Evolutionary conservation across 139 green algal genomes (phyloP), one percentile per base, ranked within the genome.

Genomic region (Micractinium conductrix): DNA sequence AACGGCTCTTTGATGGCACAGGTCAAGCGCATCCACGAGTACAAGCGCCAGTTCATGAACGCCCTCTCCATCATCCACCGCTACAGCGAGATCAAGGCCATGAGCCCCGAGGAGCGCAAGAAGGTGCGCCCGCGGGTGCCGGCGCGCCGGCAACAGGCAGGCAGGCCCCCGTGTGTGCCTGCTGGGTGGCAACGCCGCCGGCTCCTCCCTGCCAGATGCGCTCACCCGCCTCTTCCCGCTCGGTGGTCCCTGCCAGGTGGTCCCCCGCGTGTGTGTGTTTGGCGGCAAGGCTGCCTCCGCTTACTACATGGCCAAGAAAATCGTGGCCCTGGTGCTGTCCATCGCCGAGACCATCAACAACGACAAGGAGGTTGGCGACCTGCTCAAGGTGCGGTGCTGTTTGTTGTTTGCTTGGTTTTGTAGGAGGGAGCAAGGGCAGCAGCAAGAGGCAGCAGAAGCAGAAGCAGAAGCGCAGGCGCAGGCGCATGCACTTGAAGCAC

Each of bases 261-360:
- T 88, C 40, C 94, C 94, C 22, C 90, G 92, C 58, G 91, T 93
- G 37, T 74, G 80, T 28, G 89, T 97, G 33, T 90, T 97, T 71
- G 94, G 95, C 73, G 93, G 94, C 76, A 97, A 98, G 91, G 96
- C 96, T 26, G 96, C 95, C 42, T 95, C 95, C 33, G 96, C 96
- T 40, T 99, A 99, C 89, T 92, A 96, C 84, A 96, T 98, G 93
- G 97, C 97, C 74, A 99, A 99, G 96, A 94, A 96, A 87, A 99
- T 99, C 90, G 97, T 99, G 78, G 93, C 94, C 85, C 93, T 99
- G 38, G 87, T 96, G 62, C 90, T 79, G 60, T 87, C 91, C 33
- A 88, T 97, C 1, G 89, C 86, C 26, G 91, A 95, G 68, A 94
- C 91, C 48, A 92, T 99, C 84, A 99, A 99, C 95, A 91, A 88